Base-by-base conservation (phyloP, 305 asterid genomes). In the Ruellia speciosa region DNA sequence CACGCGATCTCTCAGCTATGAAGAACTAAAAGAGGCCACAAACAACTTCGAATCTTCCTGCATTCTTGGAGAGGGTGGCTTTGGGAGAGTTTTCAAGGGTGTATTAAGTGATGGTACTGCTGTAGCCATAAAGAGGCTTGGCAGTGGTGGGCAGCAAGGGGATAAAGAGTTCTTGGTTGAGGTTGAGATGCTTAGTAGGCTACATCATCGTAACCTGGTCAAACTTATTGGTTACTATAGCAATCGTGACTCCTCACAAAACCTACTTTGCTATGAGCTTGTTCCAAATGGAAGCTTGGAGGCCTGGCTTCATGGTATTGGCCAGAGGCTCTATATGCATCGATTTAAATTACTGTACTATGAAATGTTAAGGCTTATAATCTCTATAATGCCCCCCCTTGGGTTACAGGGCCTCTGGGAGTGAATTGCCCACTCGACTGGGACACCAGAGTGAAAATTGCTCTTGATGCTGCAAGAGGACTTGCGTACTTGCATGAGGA, bases 381-480 rank as follows among this genome's bases (percentile, higher is more conserved):
- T 45, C 58, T 16, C 14, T 52, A n/a, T 60, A 49, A 43, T 43
- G 8, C 16, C 5, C 4, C 4, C 16, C 70, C 40, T 41, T 56
- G 49, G 64, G 49, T 55, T 77, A 54, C 80, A 90, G 99, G 99
- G 62, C 95, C 90, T 53, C 71, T 84, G 75, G 99, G 97, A 59
- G 75, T 88, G 58, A 84, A 92, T 68, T 84, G 95, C 73, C 95
- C 99, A 11, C 94, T 90, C 65, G 95, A 88, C 59, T 92, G 97
- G 99, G 89, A 92, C 69, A 79, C 90, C 45, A 82, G 99, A 78
- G 86, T 86, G 99, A 88, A 86, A 76, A 86, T 92, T 67, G 97
- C 99, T 11, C 95, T 92, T 48, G 97, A 88, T 78, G 97, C 99
- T 66, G 99, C 96, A 49, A 79, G 99, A 71, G 99, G 99, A 61